Conservation (phyloP, 805 yeast genomes). For the Isabelozyma heimii region DNA sequence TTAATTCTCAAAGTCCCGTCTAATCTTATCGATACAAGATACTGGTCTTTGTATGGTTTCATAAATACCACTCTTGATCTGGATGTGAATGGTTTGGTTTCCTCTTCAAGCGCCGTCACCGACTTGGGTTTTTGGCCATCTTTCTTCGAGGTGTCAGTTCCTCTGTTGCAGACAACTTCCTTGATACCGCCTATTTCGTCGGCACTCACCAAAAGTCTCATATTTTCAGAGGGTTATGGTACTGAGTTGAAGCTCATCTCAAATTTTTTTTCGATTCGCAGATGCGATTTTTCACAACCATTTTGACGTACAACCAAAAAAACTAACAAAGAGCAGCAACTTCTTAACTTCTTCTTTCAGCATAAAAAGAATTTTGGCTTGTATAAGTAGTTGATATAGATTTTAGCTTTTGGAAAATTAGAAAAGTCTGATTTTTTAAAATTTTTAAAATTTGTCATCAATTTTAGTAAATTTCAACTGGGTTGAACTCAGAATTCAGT, state of each 20-base stretch:
- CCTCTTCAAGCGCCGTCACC: conserved; percentile 40
- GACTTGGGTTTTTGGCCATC: conserved; percentile 63
- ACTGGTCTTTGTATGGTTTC: conserved; percentile 25
- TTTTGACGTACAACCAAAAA: background rate
- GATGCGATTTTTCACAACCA: conserved; percentile 1
- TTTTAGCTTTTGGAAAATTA: too few species aligned
- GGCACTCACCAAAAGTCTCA: conserved; percentile 64
- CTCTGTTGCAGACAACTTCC: conserved; percentile 59
- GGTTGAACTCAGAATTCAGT: too few species aligned
- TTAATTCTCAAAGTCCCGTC: conserved; percentile 44
- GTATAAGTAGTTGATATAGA: too few species aligned
- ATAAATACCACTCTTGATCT: conserved; percentile 34
- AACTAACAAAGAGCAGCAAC: background rate
- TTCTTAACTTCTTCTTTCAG: too few species aligned
- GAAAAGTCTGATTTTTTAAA: too few species aligned
- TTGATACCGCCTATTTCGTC: conserved; percentile 68
- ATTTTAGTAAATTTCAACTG: too few species aligned
- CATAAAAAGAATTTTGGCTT: too few species aligned
- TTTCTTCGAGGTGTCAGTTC: conserved; percentile 78
- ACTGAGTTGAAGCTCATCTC: background rate
- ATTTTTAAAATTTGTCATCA: too few species aligned
- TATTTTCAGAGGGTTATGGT: conserved; percentile 13
- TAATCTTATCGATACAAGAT: conserved; percentile 40
- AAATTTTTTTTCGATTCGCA: background rate
- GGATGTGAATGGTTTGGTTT: conserved; percentile 23